Conservation (phyloP, 495 filamentous ascomycete species). For the Hypoxylon fuscum region DNA sequence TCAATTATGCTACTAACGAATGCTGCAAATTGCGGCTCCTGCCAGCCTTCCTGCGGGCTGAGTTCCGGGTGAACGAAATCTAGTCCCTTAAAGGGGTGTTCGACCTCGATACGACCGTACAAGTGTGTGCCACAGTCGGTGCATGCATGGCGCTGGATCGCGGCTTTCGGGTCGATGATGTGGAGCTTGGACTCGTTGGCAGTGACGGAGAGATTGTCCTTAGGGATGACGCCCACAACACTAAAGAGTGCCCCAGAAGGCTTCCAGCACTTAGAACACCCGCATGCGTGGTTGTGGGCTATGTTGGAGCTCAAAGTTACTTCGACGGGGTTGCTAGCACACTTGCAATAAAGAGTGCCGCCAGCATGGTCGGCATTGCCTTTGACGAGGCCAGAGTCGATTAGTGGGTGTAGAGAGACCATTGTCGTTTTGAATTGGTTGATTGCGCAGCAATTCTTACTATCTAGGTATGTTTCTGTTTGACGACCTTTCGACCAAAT, state of each 20-base stretch:
- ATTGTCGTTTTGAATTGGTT: slow-evolving; percentile 41
- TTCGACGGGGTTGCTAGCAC: slow-evolving; percentile 58
- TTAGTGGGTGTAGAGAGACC: slow-evolving; percentile 63
- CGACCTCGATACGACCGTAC: slow-evolving; percentile 67
- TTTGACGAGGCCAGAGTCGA: slow-evolving; percentile 63
- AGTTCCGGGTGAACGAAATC: slow-evolving; percentile 70
- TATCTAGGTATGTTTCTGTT: slow-evolving; percentile 2
- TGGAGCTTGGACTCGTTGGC: slow-evolving; percentile 61
- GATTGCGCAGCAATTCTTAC: background rate
- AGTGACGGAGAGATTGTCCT: slow-evolving; percentile 56
- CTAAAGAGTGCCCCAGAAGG: slow-evolving; percentile 66
- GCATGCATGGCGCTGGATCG: slow-evolving; percentile 68
- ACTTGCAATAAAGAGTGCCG: slow-evolving; percentile 65
- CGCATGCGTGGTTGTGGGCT: slow-evolving; percentile 71
- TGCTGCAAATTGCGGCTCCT: slow-evolving; percentile 69
- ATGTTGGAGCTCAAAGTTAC: slow-evolving; percentile 62
- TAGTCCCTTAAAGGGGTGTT: slow-evolving; percentile 69
- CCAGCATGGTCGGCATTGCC: slow-evolving; percentile 59
- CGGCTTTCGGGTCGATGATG: slow-evolving; percentile 61
- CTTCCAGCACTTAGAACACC: slow-evolving; percentile 74
- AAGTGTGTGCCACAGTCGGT: slow-evolving; percentile 63
- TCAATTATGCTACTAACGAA: slow-evolving; percentile 70
- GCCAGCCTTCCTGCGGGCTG: slow-evolving; percentile 64
- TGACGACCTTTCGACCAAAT: background rate
- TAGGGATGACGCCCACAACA: slow-evolving; percentile 64